Evolutionary conservation across 169 alveolate genomes (phyloP).

Genomic region (Plasmodium reichenowi): DNA sequence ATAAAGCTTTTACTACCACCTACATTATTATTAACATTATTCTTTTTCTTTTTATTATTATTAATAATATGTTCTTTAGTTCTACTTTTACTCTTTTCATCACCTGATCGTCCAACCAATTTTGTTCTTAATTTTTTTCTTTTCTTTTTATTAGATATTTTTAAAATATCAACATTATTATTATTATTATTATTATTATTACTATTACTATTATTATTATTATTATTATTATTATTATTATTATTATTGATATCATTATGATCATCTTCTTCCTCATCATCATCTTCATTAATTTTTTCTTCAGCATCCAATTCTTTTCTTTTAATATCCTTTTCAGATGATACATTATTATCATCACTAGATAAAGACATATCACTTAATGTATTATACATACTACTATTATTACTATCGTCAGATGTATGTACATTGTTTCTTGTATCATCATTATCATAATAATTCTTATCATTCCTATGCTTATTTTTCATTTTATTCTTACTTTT

Average conservation of each 20-base stretch:
- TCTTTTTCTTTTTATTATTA: not conserved
- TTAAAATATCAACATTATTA: not conserved
- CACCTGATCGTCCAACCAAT: not conserved
- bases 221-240: not conserved
- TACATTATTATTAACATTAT: not conserved
- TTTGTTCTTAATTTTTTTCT: not conserved
- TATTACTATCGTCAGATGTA: not conserved
- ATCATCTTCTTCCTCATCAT: not conserved
- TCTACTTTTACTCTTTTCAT: not conserved
- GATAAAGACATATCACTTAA: conserved; percentile 24
- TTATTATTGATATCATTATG: not conserved
- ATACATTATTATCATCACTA: conserved; percentile 47
- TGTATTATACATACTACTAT: conserved; percentile 1
- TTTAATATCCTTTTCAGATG: conserved; percentile 68
- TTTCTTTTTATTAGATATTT: not conserved
- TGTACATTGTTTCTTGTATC: conserved; percentile 7
- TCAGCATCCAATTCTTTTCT: conserved; percentile 66
- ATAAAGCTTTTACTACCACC: not conserved
- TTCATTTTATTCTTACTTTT: not conserved
- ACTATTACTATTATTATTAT: too few species aligned
- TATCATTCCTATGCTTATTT: conserved; percentile 12
- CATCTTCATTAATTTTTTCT: conserved; percentile 67
- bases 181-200: not conserved
- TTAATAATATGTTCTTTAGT: not conserved
- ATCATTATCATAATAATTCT: not conserved